These are phyloP conservation scores for Oligophagozyma castellii DNA, from an alignment of 1,139 yeast genomes.

Conservation along the genomic window DNA sequence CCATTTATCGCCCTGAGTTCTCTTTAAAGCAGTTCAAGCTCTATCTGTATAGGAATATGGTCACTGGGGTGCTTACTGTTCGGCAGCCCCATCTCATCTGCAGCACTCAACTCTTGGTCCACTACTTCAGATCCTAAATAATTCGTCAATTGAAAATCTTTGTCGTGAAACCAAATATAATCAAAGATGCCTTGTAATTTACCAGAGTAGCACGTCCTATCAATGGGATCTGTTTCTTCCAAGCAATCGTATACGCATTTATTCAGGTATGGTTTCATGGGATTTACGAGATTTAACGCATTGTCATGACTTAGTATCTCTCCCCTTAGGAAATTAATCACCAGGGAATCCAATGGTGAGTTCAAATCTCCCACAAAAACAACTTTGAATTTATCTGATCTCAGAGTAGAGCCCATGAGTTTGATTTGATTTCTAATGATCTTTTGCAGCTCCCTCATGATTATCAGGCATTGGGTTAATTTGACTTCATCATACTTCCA, in stretches of 20 bases:
- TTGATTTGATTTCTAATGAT: constrained; percentile 20
- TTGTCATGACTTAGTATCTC: constrained; percentile 22
- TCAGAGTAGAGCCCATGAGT: constrained; percentile 19
- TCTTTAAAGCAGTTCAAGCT: constrained; percentile 37
- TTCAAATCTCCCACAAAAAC: constrained; percentile 41
- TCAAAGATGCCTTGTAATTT: constrained; percentile 40
- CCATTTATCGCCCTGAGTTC: neutral
- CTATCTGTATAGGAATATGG: constrained; percentile 72
- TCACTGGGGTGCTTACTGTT: constrained; percentile 86
- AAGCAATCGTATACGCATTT: constrained; percentile 27
- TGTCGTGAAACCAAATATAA: constrained; percentile 41
- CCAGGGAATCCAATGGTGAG: constrained; percentile 36
- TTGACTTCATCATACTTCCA: constrained; percentile 48
- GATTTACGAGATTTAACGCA: constrained; percentile 22
- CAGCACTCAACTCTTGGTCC: constrained; percentile 35
- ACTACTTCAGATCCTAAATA: constrained; percentile 70
- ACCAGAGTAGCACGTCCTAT: constrained; percentile 38
- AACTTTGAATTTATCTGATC: constrained; percentile 19
- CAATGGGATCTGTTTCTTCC: constrained; percentile 27
- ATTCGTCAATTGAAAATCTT: constrained; percentile 25
- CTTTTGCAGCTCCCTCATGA: constrained; percentile 25
- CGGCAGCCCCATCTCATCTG: constrained; percentile 72
- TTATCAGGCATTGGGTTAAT: constrained; percentile 37
- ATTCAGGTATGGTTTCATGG: constrained; percentile 23
- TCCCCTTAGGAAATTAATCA: constrained; percentile 32